Percentiles rank a stretch among this genome's conserved stretches.
Evolutionary conservation across 306 rosid genomes (phyloP).

Genomic region (cucumber (Cucumis sativus)): Cucumber_9930_V3 NC_026661.2:12211501-12212000

Average conservation of each 20-base stretch:
- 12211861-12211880: constrained; percentile 35
- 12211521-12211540: constrained; percentile 28
- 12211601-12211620: constrained; percentile 8
- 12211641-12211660: not conserved
- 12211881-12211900: constrained; percentile 45
- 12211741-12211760: constrained; percentile 35
- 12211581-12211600: constrained; percentile 43
- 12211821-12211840: not conserved
- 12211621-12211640: not conserved
- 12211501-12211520: constrained; percentile 45
- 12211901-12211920: constrained; percentile 38
- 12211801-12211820: not conserved
- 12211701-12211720: constrained; percentile 46
- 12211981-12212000: not conserved
- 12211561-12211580: constrained; percentile 42
- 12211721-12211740: constrained; percentile 45
- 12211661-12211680: constrained; percentile 2
- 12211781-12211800: not conserved
- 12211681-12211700: constrained; percentile 23
- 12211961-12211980: not conserved
- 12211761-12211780: not conserved
- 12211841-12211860: constrained; percentile 1
- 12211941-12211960: not conserved
- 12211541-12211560: constrained; percentile 34
- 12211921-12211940: constrained; percentile 24